A percentile compares a stretch with the other conserved stretches of the same genome.
These are phyloP conservation scores for Neopestalotiopsis sp. DNA, from an alignment of 2,329 filamentous ascomycete genomes.

Conservation along the genomic window DNA sequence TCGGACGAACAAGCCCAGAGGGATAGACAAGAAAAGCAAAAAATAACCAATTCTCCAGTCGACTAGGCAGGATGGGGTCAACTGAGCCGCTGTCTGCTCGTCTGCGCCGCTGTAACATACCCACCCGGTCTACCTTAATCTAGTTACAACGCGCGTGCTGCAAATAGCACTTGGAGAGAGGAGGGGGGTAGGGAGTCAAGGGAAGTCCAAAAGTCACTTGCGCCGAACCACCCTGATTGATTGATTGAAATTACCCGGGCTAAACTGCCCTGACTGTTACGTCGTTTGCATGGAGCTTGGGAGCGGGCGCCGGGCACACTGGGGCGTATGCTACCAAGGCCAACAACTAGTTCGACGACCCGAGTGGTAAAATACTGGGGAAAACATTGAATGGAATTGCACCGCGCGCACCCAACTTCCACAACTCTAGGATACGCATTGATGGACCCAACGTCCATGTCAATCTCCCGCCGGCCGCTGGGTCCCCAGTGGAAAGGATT, in stretches of 20 bases:
- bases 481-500: not conserved
- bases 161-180: not conserved
- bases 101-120: not conserved
- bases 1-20: not conserved
- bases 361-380: too few species aligned
- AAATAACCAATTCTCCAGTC: not conserved
- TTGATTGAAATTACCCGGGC: slow-evolving; percentile 5
- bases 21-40: not conserved
- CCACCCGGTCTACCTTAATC: slow-evolving; percentile 5
- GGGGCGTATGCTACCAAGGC: too few species aligned
- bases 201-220: not conserved
- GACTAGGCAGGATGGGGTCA: slow-evolving; percentile 6
- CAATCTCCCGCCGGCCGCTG: not conserved
- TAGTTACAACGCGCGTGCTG: slow-evolving; percentile 16
- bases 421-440: not conserved
- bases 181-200: too few species aligned
- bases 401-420: not conserved
- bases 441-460: not conserved
- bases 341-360: too few species aligned
- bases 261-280: not conserved
- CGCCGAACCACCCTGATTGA: not conserved
- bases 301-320: not conserved
- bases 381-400: not conserved
- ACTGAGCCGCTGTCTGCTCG: not conserved
- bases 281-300: not conserved